Evolutionary conservation across 2,329 filamentous ascomycete species (phyloP), one percentile per base, ranked within the genome.

Genomic region (Trichoderma arundinaceum): DNA sequence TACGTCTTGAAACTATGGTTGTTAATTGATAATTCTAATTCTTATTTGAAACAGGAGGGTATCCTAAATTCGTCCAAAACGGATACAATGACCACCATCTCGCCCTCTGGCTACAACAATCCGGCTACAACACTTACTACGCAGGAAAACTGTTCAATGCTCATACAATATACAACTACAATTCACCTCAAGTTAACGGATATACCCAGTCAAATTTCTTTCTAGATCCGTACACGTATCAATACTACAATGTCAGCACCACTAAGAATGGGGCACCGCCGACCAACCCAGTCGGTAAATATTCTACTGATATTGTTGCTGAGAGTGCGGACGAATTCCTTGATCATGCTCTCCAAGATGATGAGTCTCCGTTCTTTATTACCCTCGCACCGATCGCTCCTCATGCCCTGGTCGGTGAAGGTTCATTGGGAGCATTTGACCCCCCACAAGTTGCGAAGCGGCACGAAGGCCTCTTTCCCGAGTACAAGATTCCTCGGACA

Each of bases 121-220:
- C 84, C 0, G 89, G 88, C 0, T 92, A 92, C 72, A 85, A 86
- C 69, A 91, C 89, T 0, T 91, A 90, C 71, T 92, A 92, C 70
- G 86, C 85, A 0, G 90, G 88, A n/a, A 92, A 92, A 72, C 79
- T 91, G 4, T 89, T 90, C 77, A 92, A 92, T 69, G 80, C 83
- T 0, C 88, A 91, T 59, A 84, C 79, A 0, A 79, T 84, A 1
- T 71, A 80, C 0, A 91, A 89, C 66, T 92, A 90, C 72, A 77
- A 89, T 71, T 77, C 80, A 4, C 84, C 88, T 0, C 81, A 77
- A 48, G 81, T 84, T 0, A 81, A 79, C 0, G 88, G 88, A 0
- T 91, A 86, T 80, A 89, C 81, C 12, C 81, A 80, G 7, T 86
- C 83, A 6, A 68, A 71, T 17, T 69, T 78, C 54, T 69, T 79